A percentile compares a stretch with the other conserved stretches of the same genome.
These are phyloP conservation scores for Cutaneotrichosporon mucoides DNA, from an alignment of 1,284 basidiomycete genomes.

Conservation along the genomic window DNA sequence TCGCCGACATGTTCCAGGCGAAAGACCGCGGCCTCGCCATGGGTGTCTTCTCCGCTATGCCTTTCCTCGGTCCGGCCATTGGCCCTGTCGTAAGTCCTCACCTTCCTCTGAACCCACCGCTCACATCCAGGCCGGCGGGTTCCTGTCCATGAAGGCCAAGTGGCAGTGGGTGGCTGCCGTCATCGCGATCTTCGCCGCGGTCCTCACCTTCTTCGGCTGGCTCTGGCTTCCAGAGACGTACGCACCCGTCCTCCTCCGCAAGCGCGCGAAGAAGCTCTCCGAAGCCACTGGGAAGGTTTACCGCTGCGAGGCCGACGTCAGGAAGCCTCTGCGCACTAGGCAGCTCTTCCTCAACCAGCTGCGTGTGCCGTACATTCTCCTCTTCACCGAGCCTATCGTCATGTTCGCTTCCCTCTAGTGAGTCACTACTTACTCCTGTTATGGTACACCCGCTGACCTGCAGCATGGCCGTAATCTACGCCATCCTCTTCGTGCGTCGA, in stretches of 20 bases:
- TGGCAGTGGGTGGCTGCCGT: conserved; percentile 62
- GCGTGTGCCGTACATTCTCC: conserved; percentile 46
- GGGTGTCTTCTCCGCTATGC: conserved; percentile 54
- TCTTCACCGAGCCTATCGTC: conserved; percentile 51
- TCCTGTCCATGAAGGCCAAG: conserved; percentile 37
- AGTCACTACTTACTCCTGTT: not conserved
- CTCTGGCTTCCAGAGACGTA: conserved; percentile 51
- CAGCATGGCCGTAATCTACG: conserved; percentile 47
- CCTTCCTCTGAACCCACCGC: conserved; percentile 34
- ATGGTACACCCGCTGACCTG: not conserved
- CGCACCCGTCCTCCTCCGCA: conserved; percentile 47
- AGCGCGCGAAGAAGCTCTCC: conserved; percentile 41
- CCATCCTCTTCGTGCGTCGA: conserved; percentile 32
- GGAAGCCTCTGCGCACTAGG: conserved; percentile 35
- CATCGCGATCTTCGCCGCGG: conserved; percentile 54
- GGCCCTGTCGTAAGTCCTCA: conserved; percentile 42
- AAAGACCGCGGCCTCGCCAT: conserved; percentile 48
- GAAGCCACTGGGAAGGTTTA: conserved; percentile 47
- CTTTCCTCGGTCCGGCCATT: conserved; percentile 50
- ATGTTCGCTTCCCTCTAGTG: conserved; percentile 38
- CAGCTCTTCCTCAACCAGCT: conserved; percentile 45
- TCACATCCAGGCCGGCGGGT: conserved; percentile 38
- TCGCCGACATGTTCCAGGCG: conserved; percentile 49
- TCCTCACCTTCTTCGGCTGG: conserved; percentile 37
- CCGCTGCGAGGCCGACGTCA: conserved; percentile 46